Conservation (phyloP, 2,329 filamentous ascomycete species). For the Sclerotinia sclerotiorum region DNA sequence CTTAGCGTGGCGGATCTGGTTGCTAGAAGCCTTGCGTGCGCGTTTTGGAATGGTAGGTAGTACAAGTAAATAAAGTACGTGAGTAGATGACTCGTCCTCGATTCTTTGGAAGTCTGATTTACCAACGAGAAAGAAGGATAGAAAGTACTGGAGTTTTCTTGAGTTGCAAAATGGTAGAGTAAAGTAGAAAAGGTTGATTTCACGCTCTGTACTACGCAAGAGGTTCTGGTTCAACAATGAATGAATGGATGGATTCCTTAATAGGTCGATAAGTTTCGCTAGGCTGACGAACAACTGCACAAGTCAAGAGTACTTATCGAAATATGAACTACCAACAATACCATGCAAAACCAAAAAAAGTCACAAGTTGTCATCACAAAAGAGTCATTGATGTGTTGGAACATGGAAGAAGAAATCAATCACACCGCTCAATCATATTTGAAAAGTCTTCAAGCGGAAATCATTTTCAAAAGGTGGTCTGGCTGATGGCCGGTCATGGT, state of each 20-base stretch:
- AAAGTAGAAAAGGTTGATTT: not conserved
- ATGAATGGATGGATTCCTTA: conserved; percentile 10
- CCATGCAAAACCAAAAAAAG: conserved; percentile 8
- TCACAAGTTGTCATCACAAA: conserved; percentile 12
- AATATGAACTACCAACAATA: not conserved
- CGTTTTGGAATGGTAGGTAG: conserved; percentile 1
- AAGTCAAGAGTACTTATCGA: not conserved
- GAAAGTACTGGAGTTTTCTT: not conserved
- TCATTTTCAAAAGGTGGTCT: not conserved
- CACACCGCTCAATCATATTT: conserved; percentile 18
- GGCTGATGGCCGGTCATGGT: not conserved
- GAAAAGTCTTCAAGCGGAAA: not conserved
- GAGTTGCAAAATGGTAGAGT: not conserved
- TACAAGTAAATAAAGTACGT: not conserved
- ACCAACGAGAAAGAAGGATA: not conserved
- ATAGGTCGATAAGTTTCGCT: conserved; percentile 4
- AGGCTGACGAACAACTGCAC: conserved; percentile 17
- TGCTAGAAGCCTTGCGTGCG: conserved; percentile 11
- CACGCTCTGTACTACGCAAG: not conserved
- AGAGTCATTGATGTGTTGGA: conserved; percentile 16
- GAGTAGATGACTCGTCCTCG: not conserved
- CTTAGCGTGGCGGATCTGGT: conserved; percentile 8
- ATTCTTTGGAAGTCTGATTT: not conserved
- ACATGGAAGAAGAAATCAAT: not conserved
- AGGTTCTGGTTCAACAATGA: conserved; percentile 3